A percentile compares a stretch with the other conserved stretches of the same genome.
Evolutionary conservation across 2,329 filamentous ascomycete species (phyloP).

Genomic region (Xylaria sp.): DNA sequence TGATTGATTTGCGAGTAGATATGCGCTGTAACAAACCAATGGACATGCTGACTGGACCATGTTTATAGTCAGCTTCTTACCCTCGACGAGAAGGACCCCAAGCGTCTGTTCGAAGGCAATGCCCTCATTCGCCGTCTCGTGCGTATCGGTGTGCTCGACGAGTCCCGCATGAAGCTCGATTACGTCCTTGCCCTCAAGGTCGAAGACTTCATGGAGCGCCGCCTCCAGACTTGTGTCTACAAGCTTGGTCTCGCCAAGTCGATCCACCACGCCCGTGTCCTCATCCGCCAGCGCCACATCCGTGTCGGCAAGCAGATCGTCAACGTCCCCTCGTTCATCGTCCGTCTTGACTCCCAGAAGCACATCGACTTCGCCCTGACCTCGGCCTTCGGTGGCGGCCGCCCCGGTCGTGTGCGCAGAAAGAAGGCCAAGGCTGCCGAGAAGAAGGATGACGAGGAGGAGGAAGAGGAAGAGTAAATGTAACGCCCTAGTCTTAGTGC

Average conservation of each 20-base stretch:
- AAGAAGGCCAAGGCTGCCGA: slow-evolving; percentile 99
- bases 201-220: slow-evolving; percentile 99
- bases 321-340: slow-evolving; percentile 99
- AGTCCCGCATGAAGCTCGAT: slow-evolving; percentile 99
- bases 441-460: slow-evolving; percentile 81
- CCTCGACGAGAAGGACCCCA: slow-evolving; percentile 99
- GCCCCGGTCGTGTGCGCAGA: slow-evolving; percentile 96
- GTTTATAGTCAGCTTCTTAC: slow-evolving; percentile 92
- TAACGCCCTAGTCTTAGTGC: slow-evolving; percentile 43
- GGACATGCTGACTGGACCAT: background rate
- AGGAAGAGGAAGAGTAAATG: slow-evolving; percentile 82
- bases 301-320: slow-evolving; percentile 99
- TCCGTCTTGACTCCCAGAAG: slow-evolving; percentile 99
- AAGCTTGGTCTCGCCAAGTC: slow-evolving; percentile 99
- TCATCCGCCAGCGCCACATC: slow-evolving; percentile 99
- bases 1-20: no score
- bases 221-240: slow-evolving; percentile 99
- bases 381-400: slow-evolving; percentile 97
- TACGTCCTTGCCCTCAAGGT: slow-evolving; percentile 99
- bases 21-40: no score
- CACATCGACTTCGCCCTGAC: slow-evolving; percentile 99
- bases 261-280: slow-evolving; percentile 99
- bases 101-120: slow-evolving; percentile 99
- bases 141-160: slow-evolving; percentile 98
- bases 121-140: slow-evolving; percentile 99